A percentile compares a stretch with the other conserved stretches of the same genome.
Evolutionary conservation across 441 rosid species (phyloP).

Genomic region (Arabidopsis lyrata): DNA sequence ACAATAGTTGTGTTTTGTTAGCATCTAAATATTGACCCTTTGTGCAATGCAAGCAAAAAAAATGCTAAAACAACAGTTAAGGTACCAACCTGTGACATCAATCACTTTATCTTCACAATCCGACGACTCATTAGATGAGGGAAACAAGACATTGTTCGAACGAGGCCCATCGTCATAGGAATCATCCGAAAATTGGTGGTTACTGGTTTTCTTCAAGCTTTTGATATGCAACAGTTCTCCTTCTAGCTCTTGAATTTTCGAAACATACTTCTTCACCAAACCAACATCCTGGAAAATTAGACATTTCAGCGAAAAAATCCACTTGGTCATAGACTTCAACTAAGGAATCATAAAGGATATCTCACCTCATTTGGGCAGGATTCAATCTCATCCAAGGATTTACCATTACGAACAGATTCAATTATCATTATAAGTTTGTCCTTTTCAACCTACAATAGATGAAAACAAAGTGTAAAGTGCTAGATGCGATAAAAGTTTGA

Average conservation of each 20-base stretch:
- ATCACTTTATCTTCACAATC: slow-evolving; percentile 59
- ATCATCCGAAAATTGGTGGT: slow-evolving; percentile 53
- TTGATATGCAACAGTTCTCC: slow-evolving; percentile 73
- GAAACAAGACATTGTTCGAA: slow-evolving; percentile 58
- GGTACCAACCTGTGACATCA: slow-evolving; percentile 63
- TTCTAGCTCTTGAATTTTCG: slow-evolving; percentile 92
- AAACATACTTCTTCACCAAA: slow-evolving; percentile 74
- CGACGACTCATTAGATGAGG: slow-evolving; percentile 64
- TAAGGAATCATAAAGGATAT: slow-evolving; percentile 7
- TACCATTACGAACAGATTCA: slow-evolving; percentile 83
- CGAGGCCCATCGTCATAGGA: slow-evolving; percentile 69
- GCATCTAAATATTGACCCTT: slow-evolving; percentile 5
- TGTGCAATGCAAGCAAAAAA: neutral
- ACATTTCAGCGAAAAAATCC: slow-evolving; percentile 23
- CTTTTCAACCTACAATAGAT: slow-evolving; percentile 74
- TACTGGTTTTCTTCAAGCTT: slow-evolving; percentile 57
- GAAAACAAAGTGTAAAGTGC: slow-evolving; percentile 12
- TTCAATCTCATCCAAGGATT: slow-evolving; percentile 93
- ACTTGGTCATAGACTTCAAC: slow-evolving; percentile 18
- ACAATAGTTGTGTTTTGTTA: neutral
- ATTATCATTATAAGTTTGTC: slow-evolving; percentile 85
- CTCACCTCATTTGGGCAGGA: slow-evolving; percentile 65
- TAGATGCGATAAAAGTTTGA: slow-evolving; percentile 27
- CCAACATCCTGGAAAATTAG: slow-evolving; percentile 64
- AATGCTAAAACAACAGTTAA: slow-evolving; percentile 16